Base-by-base conservation (phyloP, 2,329 filamentous ascomycete genomes). In the Nigrograna mackinnonii region DNA sequence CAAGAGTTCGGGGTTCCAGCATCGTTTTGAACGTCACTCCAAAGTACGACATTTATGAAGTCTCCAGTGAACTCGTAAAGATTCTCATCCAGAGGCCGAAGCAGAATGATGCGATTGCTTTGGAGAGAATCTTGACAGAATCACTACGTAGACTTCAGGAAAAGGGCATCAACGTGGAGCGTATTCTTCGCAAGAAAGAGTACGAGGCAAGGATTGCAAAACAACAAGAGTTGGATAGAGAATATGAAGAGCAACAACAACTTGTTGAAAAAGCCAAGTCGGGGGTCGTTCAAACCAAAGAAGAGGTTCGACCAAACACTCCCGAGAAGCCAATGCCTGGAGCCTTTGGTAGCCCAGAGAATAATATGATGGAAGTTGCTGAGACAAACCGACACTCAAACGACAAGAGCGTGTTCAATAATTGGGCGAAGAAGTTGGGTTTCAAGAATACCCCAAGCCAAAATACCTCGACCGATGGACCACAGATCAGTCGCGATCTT, bases 131-230 rank as follows among this genome's bases (percentile, higher is more conserved):
- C 49, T 74, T 99, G 26, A 92, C 88, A 44, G 84, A 94, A 6
- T 89, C 92, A 55, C 77, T 99, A 18, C 80, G 87, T 35, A 85
- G 91, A 38, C 73, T 99, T 30, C 85, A 89, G 57, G 84, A 85
- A 46, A 89, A 94, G 50, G 94, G 94, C 2, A 97, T 96, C 75
- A 97, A 99, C 54, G 94, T 99, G 28, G 90, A 96, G 60, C 86
- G 94, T 37, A 97, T 99, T 49, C 77, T 99, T 17, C 83, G 89
- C 26, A 86, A 86, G 40, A 95, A 95, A 71, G 90, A 87, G 16
- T 88, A 89, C 2, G 91, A 97, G 67, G 89, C 89, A 5, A 83
- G 89, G 39, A 84, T 97, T 51, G 91, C 90, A 0, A 91, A 96
- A 60, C 84, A 86, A 58, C 85, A 85, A 58, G 89, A 95, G 60